phyloP scores from a whole-genome alignment of 306 rosid species.

The Inga oerstediana region DNA sequence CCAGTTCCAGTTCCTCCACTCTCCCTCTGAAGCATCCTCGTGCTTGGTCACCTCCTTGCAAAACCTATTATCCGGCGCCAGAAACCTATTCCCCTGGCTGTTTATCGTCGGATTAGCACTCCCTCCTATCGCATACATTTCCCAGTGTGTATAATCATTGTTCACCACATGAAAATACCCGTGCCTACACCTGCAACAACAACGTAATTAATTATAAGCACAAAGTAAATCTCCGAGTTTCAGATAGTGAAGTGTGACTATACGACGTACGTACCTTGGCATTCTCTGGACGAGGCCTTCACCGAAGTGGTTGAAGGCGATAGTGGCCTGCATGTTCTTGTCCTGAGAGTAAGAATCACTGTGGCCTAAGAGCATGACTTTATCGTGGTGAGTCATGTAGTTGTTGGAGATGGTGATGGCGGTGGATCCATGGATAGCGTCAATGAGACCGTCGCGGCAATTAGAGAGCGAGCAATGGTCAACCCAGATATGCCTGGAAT shows the following conservation, averaged over 20 bases:
- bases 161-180: slow-evolving; percentile 93
- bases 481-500: slow-evolving; percentile 66
- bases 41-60: slow-evolving; percentile 85
- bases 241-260: neutral
- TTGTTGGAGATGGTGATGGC: slow-evolving; percentile 85
- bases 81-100: slow-evolving; percentile 86
- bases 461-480: slow-evolving; percentile 84
- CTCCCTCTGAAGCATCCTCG: slow-evolving; percentile 64
- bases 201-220: neutral
- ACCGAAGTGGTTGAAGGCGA: slow-evolving; percentile 92
- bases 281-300: slow-evolving; percentile 95
- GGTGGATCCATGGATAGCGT: slow-evolving; percentile 84
- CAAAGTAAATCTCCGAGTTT: neutral
- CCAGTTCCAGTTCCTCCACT: slow-evolving; percentile 87
- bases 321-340: slow-evolving; percentile 74
- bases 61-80: slow-evolving; percentile 60
- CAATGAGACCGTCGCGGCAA: slow-evolving; percentile 83
- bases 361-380: slow-evolving; percentile 92
- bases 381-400: slow-evolving; percentile 90
- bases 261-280: slow-evolving; percentile 62
- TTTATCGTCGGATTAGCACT: slow-evolving; percentile 84
- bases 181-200: slow-evolving; percentile 69
- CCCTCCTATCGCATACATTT: slow-evolving; percentile 95
- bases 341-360: slow-evolving; percentile 76
- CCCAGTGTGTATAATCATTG: slow-evolving; percentile 95